These are phyloP conservation scores for Ogataea siamensis DNA, from an alignment of 805 yeast species.

Conservation along the genomic window DNA sequence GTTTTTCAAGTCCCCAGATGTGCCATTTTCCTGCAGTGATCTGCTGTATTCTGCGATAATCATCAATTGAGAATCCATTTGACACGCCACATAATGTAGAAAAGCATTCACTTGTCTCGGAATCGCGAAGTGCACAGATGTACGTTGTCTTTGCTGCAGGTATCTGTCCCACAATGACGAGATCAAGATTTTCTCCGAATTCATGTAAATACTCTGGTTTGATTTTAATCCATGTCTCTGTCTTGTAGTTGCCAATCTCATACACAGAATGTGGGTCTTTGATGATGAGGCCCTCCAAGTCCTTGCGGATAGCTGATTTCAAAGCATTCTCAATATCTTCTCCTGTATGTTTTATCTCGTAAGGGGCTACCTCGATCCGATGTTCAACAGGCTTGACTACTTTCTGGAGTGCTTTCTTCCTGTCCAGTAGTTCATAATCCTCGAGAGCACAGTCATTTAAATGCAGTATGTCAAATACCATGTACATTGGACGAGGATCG, in stretches of 20 bases:
- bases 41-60: constrained; percentile 56
- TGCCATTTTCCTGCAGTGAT: constrained; percentile 63
- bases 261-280: constrained; percentile 63
- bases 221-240: constrained; percentile 73
- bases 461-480: constrained; percentile 71
- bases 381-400: constrained; percentile 44
- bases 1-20: constrained; percentile 40
- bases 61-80: constrained; percentile 72
- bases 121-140: constrained; percentile 66
- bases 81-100: constrained; percentile 76
- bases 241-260: constrained; percentile 55
- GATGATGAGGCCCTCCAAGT: constrained; percentile 81
- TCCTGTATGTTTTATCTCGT: constrained; percentile 40
- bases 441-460: constrained; percentile 67
- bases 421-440: constrained; percentile 47
- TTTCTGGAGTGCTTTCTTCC: constrained; percentile 51
- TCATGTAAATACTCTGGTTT: constrained; percentile 88
- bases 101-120: constrained; percentile 41
- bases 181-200: constrained; percentile 83
- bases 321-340: constrained; percentile 57
- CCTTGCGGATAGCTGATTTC: constrained; percentile 52
- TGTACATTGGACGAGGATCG: constrained; percentile 47
- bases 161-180: constrained; percentile 74
- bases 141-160: constrained; percentile 70
- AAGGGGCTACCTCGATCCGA: constrained; percentile 49